Conservation (phyloP, 192 early-diverging fungal species). For the Coemansia sp. region DNA sequence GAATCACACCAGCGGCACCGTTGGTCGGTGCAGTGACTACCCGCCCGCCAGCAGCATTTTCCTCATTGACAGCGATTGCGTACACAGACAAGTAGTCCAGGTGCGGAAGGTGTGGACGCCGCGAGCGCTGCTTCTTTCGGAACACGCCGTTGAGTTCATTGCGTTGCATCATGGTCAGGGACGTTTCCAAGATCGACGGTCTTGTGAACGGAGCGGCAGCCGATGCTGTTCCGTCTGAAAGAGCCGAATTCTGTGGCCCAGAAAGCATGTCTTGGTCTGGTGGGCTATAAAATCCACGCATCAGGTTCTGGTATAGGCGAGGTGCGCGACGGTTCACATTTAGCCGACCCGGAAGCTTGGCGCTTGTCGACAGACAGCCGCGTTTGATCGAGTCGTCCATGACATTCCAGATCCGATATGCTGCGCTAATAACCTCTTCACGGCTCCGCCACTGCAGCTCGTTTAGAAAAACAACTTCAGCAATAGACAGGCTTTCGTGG, state of each 20-base stretch:
- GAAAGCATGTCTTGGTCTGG: constrained; percentile 33
- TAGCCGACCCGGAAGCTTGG: constrained; percentile 76
- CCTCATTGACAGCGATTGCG: constrained; percentile 95
- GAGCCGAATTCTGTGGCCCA: constrained; percentile 11
- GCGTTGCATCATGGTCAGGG: constrained; percentile 46
- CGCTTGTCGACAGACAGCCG: constrained; percentile 64
- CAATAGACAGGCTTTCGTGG: constrained; percentile 82
- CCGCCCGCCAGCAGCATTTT: constrained; percentile 77
- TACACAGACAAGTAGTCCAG: constrained; percentile 91
- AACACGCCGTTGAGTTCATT: constrained; percentile 43
- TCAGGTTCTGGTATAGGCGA: constrained; percentile 78
- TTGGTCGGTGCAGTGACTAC: constrained; percentile 96
- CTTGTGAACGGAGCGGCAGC: constrained; percentile 3
- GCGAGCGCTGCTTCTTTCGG: constrained; percentile 35
- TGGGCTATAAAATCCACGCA: constrained; percentile 67
- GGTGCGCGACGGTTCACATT: constrained; percentile 85
- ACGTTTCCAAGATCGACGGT: constrained; percentile 24
- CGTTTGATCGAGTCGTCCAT: constrained; percentile 87
- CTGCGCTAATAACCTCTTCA: constrained; percentile 73
- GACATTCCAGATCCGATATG: constrained; percentile 83
- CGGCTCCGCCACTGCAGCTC: constrained; percentile 87
- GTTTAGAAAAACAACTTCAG: constrained; percentile 94
- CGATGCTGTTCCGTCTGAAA: constrained; percentile 15
- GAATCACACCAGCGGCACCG: constrained; percentile 92
- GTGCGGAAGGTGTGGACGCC: constrained; percentile 66